Percentiles rank a stretch among this genome's conserved stretches.
These are phyloP conservation scores for Stachybotrys chlorohalonatus DNA, from an alignment of 2,329 filamentous ascomycete genomes.

Conservation along the genomic window DNA sequence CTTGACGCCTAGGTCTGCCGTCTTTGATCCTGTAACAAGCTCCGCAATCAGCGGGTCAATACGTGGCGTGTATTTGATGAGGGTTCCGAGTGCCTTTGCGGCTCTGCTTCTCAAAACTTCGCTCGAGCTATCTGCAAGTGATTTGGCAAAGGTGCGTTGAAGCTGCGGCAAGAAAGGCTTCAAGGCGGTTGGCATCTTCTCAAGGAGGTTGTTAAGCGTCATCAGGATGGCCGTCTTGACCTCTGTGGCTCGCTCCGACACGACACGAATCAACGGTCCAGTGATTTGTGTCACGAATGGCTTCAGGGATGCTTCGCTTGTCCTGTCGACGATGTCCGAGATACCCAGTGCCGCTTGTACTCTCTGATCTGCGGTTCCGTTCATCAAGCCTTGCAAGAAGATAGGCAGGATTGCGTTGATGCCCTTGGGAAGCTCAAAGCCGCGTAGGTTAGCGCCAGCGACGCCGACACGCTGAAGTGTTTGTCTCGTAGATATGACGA, in stretches of 20 bases:
- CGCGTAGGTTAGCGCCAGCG: conserved; percentile 71
- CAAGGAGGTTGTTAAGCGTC: conserved; percentile 87
- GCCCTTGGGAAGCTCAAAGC: conserved; percentile 89
- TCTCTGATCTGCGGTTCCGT: conserved; percentile 85
- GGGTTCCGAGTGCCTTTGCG: conserved; percentile 84
- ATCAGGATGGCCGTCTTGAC: conserved; percentile 92
- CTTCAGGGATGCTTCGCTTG: conserved; percentile 77
- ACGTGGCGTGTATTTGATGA: conserved; percentile 91
- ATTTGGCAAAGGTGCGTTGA: conserved; percentile 94
- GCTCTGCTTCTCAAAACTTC: conserved; percentile 80
- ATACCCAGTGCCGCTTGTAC: conserved; percentile 88
- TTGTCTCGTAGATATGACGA: conserved; percentile 79
- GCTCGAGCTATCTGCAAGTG: conserved; percentile 85
- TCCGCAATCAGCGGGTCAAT: conserved; percentile 91
- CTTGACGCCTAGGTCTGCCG: conserved; percentile 71
- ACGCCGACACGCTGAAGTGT: conserved; percentile 84
- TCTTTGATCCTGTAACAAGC: conserved; percentile 92
- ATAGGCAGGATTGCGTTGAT: conserved; percentile 95
- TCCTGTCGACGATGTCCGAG: conserved; percentile 90
- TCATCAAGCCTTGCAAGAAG: conserved; percentile 96
- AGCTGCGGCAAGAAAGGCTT: conserved; percentile 96
- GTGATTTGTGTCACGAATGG: conserved; percentile 97
- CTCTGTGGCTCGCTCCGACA: conserved; percentile 91
- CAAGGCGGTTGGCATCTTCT: conserved; percentile 91
- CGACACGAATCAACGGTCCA: conserved; percentile 92